A percentile compares a stretch with the other conserved stretches of the same genome.
Evolutionary conservation across 208 protist genomes (phyloP).

Genomic region (Kentomonas sorsogonicus): DNA sequence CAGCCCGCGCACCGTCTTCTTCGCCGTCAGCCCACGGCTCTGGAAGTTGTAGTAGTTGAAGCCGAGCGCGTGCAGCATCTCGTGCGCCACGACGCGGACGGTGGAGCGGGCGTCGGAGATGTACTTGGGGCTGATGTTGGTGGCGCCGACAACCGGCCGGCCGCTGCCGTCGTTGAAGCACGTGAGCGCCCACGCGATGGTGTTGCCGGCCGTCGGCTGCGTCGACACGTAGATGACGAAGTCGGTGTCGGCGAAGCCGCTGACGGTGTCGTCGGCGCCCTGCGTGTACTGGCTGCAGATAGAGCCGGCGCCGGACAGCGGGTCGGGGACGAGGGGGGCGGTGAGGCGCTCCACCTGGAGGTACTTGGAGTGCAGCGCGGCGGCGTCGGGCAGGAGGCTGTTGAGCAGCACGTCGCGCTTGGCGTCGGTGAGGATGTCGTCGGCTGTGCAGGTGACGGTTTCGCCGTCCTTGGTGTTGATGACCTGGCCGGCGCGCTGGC

Average conservation of each 20-base stretch:
- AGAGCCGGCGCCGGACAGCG: too few relatives aligned
- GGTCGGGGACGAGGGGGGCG: too few relatives aligned
- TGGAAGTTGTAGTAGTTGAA: slow-evolving; percentile 28
- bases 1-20: slow-evolving; percentile 36
- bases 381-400: too few relatives aligned
- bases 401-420: too few relatives aligned
- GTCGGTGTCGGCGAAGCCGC: slow-evolving; percentile 36
- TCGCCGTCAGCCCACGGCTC: not conserved
- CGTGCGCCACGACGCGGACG: slow-evolving; percentile 47
- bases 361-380: too few relatives aligned
- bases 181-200: slow-evolving; percentile 35
- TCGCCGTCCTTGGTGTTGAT: too few relatives aligned
- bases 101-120: slow-evolving; percentile 11
- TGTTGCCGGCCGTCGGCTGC: slow-evolving; percentile 14
- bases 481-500: too few relatives aligned
- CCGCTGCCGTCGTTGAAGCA: slow-evolving; percentile 22
- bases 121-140: slow-evolving; percentile 40
- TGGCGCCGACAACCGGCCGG: slow-evolving; percentile 32
- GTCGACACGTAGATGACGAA: slow-evolving; percentile 66
- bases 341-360: too few relatives aligned
- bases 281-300: too few relatives aligned
- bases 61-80: slow-evolving; percentile 85
- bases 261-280: too few relatives aligned
- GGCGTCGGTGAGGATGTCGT: too few relatives aligned
- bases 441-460: too few relatives aligned